Conservation (phyloP, 352 stramenopile genomes). For the Phytopythium helicoides region DNA sequence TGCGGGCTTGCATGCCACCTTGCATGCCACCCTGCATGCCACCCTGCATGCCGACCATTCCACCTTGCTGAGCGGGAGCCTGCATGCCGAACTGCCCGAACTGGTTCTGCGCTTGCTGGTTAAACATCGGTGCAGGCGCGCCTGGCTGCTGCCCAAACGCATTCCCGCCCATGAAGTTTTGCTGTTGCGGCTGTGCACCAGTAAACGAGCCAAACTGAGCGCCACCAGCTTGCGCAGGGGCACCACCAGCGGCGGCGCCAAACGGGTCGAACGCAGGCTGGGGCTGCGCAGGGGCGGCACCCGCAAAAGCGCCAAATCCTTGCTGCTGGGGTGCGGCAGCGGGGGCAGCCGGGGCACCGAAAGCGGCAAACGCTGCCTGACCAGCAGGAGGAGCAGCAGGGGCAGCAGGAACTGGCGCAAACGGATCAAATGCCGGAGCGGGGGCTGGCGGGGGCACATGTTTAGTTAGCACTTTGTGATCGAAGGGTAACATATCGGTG, state of each 20-base stretch:
- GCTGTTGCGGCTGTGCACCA: conserved; percentile 31
- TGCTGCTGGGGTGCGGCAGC: conserved; percentile 24
- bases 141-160: conserved; percentile 45
- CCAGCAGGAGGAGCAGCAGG: conserved; percentile 15
- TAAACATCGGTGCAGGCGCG: conserved; percentile 41
- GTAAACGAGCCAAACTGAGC: conserved; percentile 43
- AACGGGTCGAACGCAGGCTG: conserved; percentile 67
- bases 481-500: no score
- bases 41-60: conserved; percentile 30
- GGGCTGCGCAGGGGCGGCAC: conserved; percentile 18
- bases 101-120: conserved; percentile 28
- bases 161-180: conserved; percentile 33
- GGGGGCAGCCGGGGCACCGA: conserved; percentile 27
- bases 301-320: conserved; percentile 58
- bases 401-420: conserved; percentile 40
- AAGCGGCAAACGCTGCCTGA: conserved; percentile 34
- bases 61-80: conserved; percentile 33
- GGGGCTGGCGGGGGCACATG: no score
- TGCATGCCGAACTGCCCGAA: conserved; percentile 53
- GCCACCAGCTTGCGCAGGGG: conserved; percentile 3
- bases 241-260: conserved; percentile 25
- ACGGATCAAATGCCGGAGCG: conserved; percentile 63
- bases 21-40: conserved; percentile 23
- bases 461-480: no score
- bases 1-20: conserved; percentile 24